Percentiles rank a stretch among this genome's conserved stretches.
Conservation (phyloP, 2,329 filamentous ascomycete genomes). For the Aureobasidium sp. region DNA sequence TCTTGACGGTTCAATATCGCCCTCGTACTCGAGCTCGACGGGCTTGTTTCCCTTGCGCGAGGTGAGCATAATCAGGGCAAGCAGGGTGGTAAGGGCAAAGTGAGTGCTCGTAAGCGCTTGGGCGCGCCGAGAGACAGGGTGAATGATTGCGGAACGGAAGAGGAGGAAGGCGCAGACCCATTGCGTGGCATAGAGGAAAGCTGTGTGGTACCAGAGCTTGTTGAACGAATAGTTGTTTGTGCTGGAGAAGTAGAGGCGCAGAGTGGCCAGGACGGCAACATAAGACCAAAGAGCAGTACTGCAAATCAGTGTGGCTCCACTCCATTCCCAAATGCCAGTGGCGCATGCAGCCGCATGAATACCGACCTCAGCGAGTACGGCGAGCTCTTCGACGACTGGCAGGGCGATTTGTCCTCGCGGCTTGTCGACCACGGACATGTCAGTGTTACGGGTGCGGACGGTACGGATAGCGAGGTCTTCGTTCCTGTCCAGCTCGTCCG, state of each 20-base stretch:
- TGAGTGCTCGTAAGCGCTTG: constrained; percentile 63
- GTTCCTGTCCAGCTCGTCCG: constrained; percentile 54
- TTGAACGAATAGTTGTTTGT: constrained; percentile 59
- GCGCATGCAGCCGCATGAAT: constrained; percentile 61
- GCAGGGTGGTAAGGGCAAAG: constrained; percentile 66
- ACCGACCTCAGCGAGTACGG: constrained; percentile 63
- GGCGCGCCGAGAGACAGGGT: constrained; percentile 58
- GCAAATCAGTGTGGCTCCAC: constrained; percentile 49
- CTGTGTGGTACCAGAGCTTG: constrained; percentile 87
- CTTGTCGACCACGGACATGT: constrained; percentile 55
- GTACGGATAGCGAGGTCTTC: constrained; percentile 49
- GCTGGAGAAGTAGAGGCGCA: constrained; percentile 61
- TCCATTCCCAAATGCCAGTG: constrained; percentile 49
- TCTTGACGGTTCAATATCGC: constrained; percentile 74
- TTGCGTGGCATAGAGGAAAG: constrained; percentile 70
- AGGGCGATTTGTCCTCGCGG: constrained; percentile 67
- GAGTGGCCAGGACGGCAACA: constrained; percentile 62
- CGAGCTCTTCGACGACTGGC: constrained; percentile 66
- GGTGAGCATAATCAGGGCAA: constrained; percentile 69
- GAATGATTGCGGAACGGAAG: constrained; percentile 79
- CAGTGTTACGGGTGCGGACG: constrained; percentile 42
- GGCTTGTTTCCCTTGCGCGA: constrained; percentile 89
- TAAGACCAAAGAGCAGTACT: constrained; percentile 75
- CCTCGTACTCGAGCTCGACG: constrained; percentile 82
- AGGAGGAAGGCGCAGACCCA: constrained; percentile 72